Conservation (phyloP, 2,329 filamentous ascomycete species). For the Trichophyton benhamiae region DNA sequence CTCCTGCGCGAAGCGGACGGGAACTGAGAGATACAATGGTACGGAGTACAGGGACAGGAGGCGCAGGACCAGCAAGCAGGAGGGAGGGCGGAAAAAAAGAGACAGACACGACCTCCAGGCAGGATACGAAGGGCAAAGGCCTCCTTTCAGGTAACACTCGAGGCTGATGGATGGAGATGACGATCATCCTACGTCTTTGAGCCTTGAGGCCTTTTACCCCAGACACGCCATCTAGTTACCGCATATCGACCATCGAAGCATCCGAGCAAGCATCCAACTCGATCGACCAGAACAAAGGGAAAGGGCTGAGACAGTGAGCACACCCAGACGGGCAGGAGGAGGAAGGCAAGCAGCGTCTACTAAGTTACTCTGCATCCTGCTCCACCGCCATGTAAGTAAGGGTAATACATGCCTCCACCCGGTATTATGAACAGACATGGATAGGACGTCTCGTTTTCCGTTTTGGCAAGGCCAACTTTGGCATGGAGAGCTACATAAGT, state of each 20-base stretch:
- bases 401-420: background rate
- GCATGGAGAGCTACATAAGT: background rate
- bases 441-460: background rate
- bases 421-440: background rate
- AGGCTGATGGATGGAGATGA: too few relatives aligned
- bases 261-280: too few relatives aligned
- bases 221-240: too few relatives aligned
- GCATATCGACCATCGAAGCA: too few relatives aligned
- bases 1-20: background rate
- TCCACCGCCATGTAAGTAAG: background rate
- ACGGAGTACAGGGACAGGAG: background rate
- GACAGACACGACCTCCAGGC: too few relatives aligned
- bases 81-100: background rate
- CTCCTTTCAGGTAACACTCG: too few relatives aligned
- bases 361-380: background rate
- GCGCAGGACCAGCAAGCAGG: background rate
- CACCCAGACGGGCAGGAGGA: background rate
- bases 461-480: background rate
- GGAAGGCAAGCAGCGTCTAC: background rate
- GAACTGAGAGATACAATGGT: too few relatives aligned
- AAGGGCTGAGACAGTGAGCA: background rate
- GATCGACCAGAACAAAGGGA: too few relatives aligned
- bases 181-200: too few relatives aligned
- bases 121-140: too few relatives aligned
- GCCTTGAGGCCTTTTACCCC: too few relatives aligned